These are phyloP conservation scores for Saccharomycopsis crataegensis DNA, from an alignment of 1,139 yeast genomes.

Conservation along the genomic window DNA sequence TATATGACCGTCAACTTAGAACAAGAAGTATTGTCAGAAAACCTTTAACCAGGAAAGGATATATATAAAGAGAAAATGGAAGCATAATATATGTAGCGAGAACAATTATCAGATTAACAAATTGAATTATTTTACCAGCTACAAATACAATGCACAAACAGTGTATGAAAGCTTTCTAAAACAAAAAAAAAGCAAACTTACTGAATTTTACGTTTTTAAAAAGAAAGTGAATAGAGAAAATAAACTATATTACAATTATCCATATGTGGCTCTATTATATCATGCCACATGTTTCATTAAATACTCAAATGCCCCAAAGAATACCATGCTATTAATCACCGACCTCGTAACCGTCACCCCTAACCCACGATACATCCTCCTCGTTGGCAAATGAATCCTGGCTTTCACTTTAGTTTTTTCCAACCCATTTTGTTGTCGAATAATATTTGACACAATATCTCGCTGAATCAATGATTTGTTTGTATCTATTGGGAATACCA, in stretches of 20 bases:
- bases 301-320: conserved; percentile 66
- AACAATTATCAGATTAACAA: too few relatives aligned
- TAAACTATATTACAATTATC: not conserved
- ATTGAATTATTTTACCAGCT: too few relatives aligned
- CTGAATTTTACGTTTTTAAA: not conserved
- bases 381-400: conserved; percentile 32
- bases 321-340: conserved; percentile 64
- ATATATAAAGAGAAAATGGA: too few relatives aligned
- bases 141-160: not conserved
- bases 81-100: too few relatives aligned
- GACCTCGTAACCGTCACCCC: conserved; percentile 69
- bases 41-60: too few relatives aligned
- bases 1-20: too few relatives aligned
- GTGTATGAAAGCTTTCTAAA: not conserved
- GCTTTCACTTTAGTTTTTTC: conserved; percentile 30
- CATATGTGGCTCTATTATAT: not conserved
- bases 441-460: conserved; percentile 61
- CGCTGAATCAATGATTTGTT: conserved; percentile 67
- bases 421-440: conserved; percentile 42
- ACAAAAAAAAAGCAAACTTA: not conserved
- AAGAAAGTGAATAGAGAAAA: not conserved
- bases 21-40: too few relatives aligned
- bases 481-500: conserved; percentile 76
- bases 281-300: conserved; percentile 45
- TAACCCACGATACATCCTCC: conserved; percentile 64